These are phyloP conservation scores for Leucoagaricus sp. DNA, from an alignment of 1,284 basidiomycete species.

Conservation along the genomic window DNA sequence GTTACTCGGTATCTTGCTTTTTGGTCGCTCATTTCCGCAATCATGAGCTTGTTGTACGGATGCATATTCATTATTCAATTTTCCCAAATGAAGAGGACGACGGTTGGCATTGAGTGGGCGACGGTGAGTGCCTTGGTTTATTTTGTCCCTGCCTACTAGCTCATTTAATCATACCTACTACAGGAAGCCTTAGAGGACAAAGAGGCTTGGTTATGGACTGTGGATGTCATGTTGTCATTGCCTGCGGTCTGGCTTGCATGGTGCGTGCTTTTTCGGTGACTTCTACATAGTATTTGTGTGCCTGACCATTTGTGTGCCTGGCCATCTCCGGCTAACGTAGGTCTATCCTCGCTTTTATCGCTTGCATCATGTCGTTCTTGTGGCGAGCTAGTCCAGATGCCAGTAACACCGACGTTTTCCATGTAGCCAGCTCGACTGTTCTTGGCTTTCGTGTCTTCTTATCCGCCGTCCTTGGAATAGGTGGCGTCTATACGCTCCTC, in stretches of 20 bases:
- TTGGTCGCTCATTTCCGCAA: constrained; percentile 60
- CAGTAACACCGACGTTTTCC: background rate
- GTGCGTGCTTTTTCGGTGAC: background rate
- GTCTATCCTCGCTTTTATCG: constrained; percentile 67
- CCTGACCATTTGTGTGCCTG: background rate
- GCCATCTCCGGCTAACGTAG: too few species aligned
- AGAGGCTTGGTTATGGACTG: constrained; percentile 58
- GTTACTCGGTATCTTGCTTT: constrained; percentile 61
- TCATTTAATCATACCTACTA: background rate
- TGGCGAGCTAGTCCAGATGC: constrained; percentile 51
- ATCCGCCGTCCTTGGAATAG: constrained; percentile 4
- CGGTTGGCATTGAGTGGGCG: constrained; percentile 69
- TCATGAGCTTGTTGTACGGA: constrained; percentile 69
- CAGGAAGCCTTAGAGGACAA: constrained; percentile 49
- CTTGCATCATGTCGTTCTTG: constrained; percentile 64
- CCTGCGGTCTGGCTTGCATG: constrained; percentile 31
- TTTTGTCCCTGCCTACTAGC: background rate
- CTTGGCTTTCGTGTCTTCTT: constrained; percentile 13
- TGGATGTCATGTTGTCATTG: constrained; percentile 68
- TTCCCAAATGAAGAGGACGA: constrained; percentile 66
- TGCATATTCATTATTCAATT: constrained; percentile 76
- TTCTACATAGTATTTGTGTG: background rate
- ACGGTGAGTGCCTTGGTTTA: constrained; percentile 46
- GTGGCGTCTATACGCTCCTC: constrained; percentile 5
- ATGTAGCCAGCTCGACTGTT: background rate